These are phyloP conservation scores for Stachybotrys chlorohalonatus DNA, from an alignment of 2,329 filamentous ascomycete genomes.

Conservation along the genomic window DNA sequence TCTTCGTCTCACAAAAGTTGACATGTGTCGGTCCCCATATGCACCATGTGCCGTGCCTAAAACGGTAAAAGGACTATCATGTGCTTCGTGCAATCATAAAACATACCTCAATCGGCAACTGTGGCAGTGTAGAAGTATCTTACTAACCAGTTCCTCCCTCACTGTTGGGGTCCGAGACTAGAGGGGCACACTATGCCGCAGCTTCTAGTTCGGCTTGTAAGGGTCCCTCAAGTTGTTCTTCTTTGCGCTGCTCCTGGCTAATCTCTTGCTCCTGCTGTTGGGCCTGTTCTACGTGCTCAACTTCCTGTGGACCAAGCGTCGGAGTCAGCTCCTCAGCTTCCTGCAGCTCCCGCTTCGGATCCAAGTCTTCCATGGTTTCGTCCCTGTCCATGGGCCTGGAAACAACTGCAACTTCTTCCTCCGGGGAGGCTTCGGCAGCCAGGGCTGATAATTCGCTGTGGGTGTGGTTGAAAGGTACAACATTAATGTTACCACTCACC, in stretches of 20 bases:
- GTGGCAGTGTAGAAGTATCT: too few species aligned
- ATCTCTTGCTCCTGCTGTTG: background rate
- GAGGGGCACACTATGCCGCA: background rate
- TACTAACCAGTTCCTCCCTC: background rate
- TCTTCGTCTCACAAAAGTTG: background rate
- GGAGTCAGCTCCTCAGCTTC: background rate
- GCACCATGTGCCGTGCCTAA: background rate
- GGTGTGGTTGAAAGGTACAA: constrained; percentile 4
- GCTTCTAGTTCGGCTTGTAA: background rate
- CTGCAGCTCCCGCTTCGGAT: background rate
- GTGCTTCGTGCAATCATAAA: background rate
- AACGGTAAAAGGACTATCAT: background rate
- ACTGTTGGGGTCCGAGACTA: background rate
- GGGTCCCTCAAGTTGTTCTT: background rate
- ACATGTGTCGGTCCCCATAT: background rate
- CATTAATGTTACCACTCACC: constrained; percentile 8
- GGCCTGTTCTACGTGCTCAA: background rate
- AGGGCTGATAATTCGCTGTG: constrained; percentile 16
- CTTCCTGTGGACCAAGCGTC: background rate
- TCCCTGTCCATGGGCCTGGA: constrained; percentile 1
- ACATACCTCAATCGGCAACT: background rate
- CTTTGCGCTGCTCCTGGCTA: background rate
- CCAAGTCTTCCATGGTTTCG: background rate
- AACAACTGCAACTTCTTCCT: constrained; percentile 5
- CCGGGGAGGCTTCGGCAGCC: constrained; percentile 6